A percentile compares a stretch with the other conserved stretches of the same genome.
Evolutionary conservation across 768 basidiomycete species (phyloP).

Genomic region (Hericium erinaceus): DNA sequence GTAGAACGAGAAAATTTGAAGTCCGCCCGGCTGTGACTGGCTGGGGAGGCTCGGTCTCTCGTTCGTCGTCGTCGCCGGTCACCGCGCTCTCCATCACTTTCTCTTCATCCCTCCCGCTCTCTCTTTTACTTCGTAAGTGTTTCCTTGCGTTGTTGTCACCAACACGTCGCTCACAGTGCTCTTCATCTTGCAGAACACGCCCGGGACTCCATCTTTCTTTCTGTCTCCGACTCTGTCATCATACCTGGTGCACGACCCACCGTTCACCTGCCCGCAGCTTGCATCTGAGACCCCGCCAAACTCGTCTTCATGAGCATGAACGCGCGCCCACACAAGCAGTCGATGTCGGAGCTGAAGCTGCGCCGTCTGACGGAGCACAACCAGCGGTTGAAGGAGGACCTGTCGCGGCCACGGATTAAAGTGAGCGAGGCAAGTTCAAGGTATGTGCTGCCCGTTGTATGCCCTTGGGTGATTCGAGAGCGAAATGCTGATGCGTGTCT

Average conservation of each 20-base stretch:
- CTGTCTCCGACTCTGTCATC: background rate
- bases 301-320: constrained; percentile 38
- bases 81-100: background rate
- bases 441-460: constrained; percentile 26
- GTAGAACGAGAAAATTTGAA: background rate
- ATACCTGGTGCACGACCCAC: background rate
- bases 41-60: background rate
- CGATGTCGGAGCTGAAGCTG: constrained; percentile 83
- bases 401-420: constrained; percentile 59
- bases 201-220: background rate
- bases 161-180: too few relatives aligned
- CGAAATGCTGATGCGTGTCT: background rate
- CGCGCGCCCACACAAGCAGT: constrained; percentile 78
- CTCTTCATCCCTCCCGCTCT: background rate
- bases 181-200: background rate
- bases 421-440: constrained; percentile 66
- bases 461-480: too few relatives aligned
- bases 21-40: background rate
- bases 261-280: background rate
- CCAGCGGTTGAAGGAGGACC: constrained; percentile 59
- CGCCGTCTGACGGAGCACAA: constrained; percentile 73
- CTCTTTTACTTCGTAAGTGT: background rate
- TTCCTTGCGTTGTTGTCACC: background rate
- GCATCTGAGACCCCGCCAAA: background rate
- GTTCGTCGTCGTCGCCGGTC: background rate